A percentile compares a stretch with the other conserved stretches of the same genome.
Evolutionary conservation across 1,139 yeast species (phyloP).

Genomic region (Kurtzmaniella quercitrusa): DNA sequence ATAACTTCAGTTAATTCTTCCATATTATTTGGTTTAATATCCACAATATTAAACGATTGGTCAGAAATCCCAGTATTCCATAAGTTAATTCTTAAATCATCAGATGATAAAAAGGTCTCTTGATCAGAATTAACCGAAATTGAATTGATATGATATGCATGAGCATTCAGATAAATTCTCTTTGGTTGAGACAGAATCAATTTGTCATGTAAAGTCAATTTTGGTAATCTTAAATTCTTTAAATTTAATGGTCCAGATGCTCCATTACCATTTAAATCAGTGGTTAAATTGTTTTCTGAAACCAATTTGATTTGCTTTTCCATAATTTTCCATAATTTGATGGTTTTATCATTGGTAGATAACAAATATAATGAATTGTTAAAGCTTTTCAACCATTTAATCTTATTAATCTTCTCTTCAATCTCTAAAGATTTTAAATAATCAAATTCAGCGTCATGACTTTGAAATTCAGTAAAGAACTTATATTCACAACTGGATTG

Average conservation of each 20-base stretch:
- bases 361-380: slow-evolving; percentile 85
- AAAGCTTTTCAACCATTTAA: slow-evolving; percentile 90
- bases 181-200: slow-evolving; percentile 95
- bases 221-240: slow-evolving; percentile 67
- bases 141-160: slow-evolving; percentile 96
- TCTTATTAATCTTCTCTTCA: slow-evolving; percentile 96
- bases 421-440: slow-evolving; percentile 93
- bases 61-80: slow-evolving; percentile 96
- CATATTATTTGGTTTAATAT: slow-evolving; percentile 97
- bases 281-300: slow-evolving; percentile 68
- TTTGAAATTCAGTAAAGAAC: slow-evolving; percentile 94
- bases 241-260: slow-evolving; percentile 11
- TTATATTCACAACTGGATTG: slow-evolving; percentile 79
- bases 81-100: slow-evolving; percentile 89
- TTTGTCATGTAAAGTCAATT: slow-evolving; percentile 86
- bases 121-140: slow-evolving; percentile 93
- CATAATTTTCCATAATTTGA: slow-evolving; percentile 93
- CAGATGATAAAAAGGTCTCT: slow-evolving; percentile 90
- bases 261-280: slow-evolving; percentile 6
- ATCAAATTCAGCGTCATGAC: slow-evolving; percentile 98
- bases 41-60: slow-evolving; percentile 94
- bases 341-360: slow-evolving; percentile 94
- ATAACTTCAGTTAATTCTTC: slow-evolving; percentile 98
- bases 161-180: slow-evolving; percentile 89
- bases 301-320: slow-evolving; percentile 92